These are phyloP conservation scores for Rhodotorula diobovata DNA, from an alignment of 768 basidiomycete species.

Conservation along the genomic window DNA sequence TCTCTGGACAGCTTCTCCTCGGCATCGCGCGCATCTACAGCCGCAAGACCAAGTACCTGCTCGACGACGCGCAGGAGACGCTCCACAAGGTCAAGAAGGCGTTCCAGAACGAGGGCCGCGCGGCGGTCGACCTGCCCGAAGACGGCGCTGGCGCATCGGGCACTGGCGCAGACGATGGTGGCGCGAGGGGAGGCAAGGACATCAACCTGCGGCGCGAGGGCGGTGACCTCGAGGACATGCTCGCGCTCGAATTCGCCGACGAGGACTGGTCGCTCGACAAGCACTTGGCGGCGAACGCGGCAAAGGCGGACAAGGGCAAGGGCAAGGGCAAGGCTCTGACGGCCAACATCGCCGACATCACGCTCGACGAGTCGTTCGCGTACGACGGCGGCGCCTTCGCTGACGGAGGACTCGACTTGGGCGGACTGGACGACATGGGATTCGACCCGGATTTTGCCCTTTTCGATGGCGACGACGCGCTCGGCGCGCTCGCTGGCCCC, in stretches of 20 bases:
- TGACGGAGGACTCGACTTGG: conserved; percentile 62
- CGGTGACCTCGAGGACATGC: conserved; percentile 29
- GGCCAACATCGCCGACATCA: conserved; percentile 83
- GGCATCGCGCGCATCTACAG: conserved; percentile 98
- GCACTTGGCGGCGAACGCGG: conserved; percentile 52
- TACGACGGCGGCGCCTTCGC: conserved; percentile 60
- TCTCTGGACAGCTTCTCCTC: conserved; percentile 92
- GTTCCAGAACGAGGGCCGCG: conserved; percentile 66
- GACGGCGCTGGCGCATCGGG: conserved; percentile 61
- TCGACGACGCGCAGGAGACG: conserved; percentile 97
- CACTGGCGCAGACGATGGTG: conserved; percentile 46
- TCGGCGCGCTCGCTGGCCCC: conserved; percentile 19
- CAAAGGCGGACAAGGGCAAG: conserved; percentile 22
- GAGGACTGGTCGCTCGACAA: conserved; percentile 58
- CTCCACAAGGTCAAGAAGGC: conserved; percentile 94
- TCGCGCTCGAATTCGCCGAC: conserved; percentile 24
- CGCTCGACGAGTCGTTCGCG: conserved; percentile 66
- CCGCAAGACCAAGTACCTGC: conserved; percentile 91
- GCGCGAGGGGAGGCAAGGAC: conserved; percentile 2
- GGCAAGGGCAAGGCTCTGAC: conserved; percentile 49
- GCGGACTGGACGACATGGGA: conserved; percentile 43
- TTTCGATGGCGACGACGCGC: conserved; percentile 60
- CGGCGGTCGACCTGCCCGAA: conserved; percentile 91
- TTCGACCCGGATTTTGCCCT: conserved; percentile 65
- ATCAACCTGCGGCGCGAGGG: conserved; percentile 28